A percentile compares a stretch with the other conserved stretches of the same genome.
These are phyloP conservation scores for Andrographis paniculata DNA, from an alignment of 305 asterid genomes.

Conservation along the genomic window DNA sequence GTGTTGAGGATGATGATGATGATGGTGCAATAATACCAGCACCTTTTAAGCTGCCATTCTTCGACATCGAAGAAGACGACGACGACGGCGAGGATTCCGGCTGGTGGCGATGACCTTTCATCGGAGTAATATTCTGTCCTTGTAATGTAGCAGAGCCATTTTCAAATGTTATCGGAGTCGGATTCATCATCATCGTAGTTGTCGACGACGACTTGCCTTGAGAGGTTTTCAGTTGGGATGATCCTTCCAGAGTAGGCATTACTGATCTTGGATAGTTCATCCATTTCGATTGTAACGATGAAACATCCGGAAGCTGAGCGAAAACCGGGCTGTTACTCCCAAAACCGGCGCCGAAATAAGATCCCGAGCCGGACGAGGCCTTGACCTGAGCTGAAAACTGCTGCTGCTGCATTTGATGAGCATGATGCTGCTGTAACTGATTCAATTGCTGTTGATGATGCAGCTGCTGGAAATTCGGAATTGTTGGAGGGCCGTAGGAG, in stretches of 20 bases:
- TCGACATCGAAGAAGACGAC: neutral
- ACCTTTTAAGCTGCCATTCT: constrained; percentile 1
- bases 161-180: no score
- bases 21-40: no score
- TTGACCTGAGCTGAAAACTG: constrained; percentile 18
- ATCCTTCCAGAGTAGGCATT: constrained; percentile 16
- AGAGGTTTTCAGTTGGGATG: constrained; percentile 24
- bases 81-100: neutral
- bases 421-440: constrained; percentile 28
- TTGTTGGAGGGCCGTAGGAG: constrained; percentile 1
- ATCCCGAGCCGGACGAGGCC: constrained; percentile 16
- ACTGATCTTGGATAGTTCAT: constrained; percentile 22
- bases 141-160: constrained; percentile 21
- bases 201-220: no score
- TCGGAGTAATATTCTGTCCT: constrained; percentile 20
- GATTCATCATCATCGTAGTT: no score
- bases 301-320: constrained; percentile 15
- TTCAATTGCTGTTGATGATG: constrained; percentile 25
- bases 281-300: no score
- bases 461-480: constrained; percentile 19
- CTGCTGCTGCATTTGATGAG: constrained; percentile 30
- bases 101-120: constrained; percentile 17
- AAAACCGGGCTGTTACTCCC: constrained; percentile 12
- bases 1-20: neutral
- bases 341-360: constrained; percentile 15